Evolutionary conservation across 108 stramenopile species (phyloP), one percentile per base, ranked within the genome.

Genomic region (Skeletonema marinoi): DNA sequence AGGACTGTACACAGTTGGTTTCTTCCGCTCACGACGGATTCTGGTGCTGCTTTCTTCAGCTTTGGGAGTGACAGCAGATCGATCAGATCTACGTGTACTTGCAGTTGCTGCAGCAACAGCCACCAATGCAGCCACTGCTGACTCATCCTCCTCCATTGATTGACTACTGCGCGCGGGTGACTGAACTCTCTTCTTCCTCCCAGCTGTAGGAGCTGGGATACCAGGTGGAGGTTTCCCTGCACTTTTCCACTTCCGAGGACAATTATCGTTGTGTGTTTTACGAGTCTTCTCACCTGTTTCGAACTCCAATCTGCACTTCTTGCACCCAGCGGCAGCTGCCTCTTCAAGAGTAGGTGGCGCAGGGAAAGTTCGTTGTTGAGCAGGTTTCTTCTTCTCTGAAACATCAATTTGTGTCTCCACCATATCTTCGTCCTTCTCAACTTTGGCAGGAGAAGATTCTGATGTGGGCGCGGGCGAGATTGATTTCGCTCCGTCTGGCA

Each of bases 1-100:
- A 29, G 73, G 73, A 79, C 67, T 68, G 50, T 48, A 81, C 14
- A 77, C 66, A 17, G 74, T 65, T 17, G 80, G 80, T 71, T 71
- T 76, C 50, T 81, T 76, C 12, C 80, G 74, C 54, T 38, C 50
- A 4, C 80, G 80, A 64, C 73, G 80, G 2, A 60, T 25, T 63
- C 80, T 51, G 31, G 68, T 70, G 60, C 30, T 76, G 44, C 29
- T 76, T 3, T 70, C 74, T 8, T 62, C 54, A 56, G 54, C 21
- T 25, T 56, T 56, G 0, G 54, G 25, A 56, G 54, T 2, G 54
- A 11, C 54, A 25, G 54, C 16, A 29, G 54, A 16, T 29, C 54
- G 54, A 10, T 19, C 21, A 56, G 54, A 56, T 32, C 33, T 70
- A 21, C 56, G 36, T 60, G 66, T 12, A 21, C 32, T 50, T 13